Conservation (phyloP, 192 early-diverging fungal species). For the Blastocladiella britannica region DNA sequence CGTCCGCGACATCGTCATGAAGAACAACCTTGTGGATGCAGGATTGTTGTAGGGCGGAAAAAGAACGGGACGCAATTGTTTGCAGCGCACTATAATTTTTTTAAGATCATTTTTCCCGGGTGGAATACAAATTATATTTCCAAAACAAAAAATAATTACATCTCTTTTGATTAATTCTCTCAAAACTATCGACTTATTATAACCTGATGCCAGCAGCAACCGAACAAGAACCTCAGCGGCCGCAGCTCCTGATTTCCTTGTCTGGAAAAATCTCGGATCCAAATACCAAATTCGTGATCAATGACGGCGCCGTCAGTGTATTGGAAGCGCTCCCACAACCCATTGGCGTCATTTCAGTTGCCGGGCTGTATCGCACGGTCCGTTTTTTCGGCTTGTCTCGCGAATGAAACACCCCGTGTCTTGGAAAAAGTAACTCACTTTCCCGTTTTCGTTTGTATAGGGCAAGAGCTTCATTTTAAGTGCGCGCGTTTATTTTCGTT, state of each 20-base stretch:
- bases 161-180: too few species aligned
- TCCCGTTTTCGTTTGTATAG: too few species aligned
- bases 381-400: not conserved
- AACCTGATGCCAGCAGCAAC: too few species aligned
- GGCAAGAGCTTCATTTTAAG: not conserved
- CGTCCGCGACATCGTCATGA: constrained; percentile 72
- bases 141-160: too few species aligned
- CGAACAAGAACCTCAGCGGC: too few species aligned
- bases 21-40: constrained; percentile 55
- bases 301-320: not conserved
- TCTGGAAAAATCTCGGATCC: not conserved
- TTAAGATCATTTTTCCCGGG: too few species aligned
- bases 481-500: not conserved
- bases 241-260: not conserved
- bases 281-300: not conserved
- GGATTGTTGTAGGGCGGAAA: constrained; percentile 43
- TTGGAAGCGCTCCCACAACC: not conserved
- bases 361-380: not conserved
- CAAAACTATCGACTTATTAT: too few species aligned
- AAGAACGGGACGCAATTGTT: too few species aligned
- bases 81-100: too few species aligned
- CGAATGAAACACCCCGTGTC: too few species aligned
- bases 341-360: not conserved
- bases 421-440: too few species aligned
- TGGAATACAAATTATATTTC: too few species aligned